Conservation (phyloP, 352 stramenopile genomes). For the Globisporangium viniferum region DNA sequence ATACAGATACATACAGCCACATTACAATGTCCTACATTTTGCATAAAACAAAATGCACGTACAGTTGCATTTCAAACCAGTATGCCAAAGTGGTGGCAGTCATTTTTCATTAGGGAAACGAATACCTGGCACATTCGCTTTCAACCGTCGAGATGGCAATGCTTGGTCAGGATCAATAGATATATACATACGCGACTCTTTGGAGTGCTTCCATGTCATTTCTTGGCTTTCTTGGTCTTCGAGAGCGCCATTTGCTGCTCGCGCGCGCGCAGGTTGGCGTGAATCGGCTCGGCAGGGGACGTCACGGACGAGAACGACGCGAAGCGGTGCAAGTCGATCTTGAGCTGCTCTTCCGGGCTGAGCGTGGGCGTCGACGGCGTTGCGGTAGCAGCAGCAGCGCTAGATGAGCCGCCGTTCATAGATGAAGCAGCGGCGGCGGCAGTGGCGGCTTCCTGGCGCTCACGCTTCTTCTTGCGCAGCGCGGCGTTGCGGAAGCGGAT, state of each 20-base stretch:
- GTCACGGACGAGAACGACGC: slow-evolving; percentile 68
- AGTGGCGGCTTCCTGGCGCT: slow-evolving; percentile 34
- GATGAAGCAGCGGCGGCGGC: not conserved
- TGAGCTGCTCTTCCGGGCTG: slow-evolving; percentile 49
- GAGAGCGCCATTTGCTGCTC: slow-evolving; percentile 19
- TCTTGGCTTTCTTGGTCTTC: slow-evolving; percentile 28
- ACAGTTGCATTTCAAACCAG: not conserved
- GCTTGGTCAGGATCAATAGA: not conserved
- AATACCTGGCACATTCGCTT: too few relatives aligned
- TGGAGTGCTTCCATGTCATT: not conserved
- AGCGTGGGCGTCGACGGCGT: slow-evolving; percentile 19
- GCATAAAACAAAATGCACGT: not conserved
- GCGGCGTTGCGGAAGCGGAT: slow-evolving; percentile 68
- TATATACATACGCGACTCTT: slow-evolving; percentile 10
- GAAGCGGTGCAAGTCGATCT: slow-evolving; percentile 59
- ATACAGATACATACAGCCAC: not conserved
- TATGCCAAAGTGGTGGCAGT: not conserved
- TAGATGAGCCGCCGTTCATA: slow-evolving; percentile 1
- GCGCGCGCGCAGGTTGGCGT: slow-evolving; percentile 27
- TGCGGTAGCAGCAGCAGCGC: not conserved
- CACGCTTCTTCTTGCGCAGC: slow-evolving; percentile 58
- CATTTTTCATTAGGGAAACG: too few relatives aligned
- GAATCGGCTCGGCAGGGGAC: slow-evolving; percentile 56
- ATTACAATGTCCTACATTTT: not conserved
- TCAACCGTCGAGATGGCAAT: too few relatives aligned